Conservation (phyloP, 2,329 filamentous ascomycete genomes). For the Trichoderma afroharzianum region DNA sequence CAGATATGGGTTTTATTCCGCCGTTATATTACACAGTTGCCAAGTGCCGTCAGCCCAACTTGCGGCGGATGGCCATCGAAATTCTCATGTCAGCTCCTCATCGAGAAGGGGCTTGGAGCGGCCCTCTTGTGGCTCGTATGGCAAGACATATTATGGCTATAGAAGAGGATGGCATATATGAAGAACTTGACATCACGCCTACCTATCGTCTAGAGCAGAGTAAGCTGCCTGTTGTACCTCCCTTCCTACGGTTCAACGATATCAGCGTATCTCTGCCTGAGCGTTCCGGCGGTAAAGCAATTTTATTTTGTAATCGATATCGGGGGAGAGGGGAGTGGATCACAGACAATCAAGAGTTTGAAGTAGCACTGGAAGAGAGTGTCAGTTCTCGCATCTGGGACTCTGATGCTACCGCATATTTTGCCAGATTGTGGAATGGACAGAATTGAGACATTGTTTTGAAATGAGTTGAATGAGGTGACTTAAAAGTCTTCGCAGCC, state of each 20-base stretch:
- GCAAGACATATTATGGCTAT: constrained; percentile 18
- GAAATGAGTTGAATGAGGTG: neutral
- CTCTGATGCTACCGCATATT: neutral
- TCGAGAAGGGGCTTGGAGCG: constrained; percentile 27
- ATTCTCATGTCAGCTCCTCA: constrained; percentile 20
- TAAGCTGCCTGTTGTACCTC: neutral
- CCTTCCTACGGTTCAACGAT: neutral
- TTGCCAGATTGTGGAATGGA: neutral
- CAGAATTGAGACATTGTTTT: neutral
- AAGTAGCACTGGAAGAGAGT: neutral
- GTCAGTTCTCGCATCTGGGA: neutral
- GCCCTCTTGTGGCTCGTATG: constrained; percentile 18
- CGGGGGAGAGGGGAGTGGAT: neutral
- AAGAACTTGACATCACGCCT: neutral
- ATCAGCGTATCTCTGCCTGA: constrained; percentile 10
- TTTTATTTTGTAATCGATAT: neutral
- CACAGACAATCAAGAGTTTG: neutral
- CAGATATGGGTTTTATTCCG: constrained; percentile 30
- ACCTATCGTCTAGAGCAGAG: neutral
- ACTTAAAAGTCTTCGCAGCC: neutral
- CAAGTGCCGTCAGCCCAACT: constrained; percentile 31
- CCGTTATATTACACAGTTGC: constrained; percentile 32
- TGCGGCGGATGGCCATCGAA: constrained; percentile 27
- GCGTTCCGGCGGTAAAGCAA: neutral
- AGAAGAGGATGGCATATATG: constrained; percentile 11